Evolutionary conservation across 257 asterid species (phyloP).

Genomic region (Lantana camara): DNA sequence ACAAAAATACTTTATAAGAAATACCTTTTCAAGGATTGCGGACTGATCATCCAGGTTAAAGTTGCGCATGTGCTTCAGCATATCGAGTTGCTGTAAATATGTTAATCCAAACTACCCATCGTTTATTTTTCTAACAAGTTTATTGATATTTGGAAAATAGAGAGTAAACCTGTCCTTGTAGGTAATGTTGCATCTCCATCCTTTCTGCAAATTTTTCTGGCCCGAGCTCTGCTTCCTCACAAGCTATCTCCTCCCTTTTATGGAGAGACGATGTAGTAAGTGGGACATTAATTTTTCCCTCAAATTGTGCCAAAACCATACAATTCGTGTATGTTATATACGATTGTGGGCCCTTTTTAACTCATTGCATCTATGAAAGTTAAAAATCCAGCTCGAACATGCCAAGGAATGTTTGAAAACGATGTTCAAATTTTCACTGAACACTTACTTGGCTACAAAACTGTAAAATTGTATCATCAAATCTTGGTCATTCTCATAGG

Average conservation of each 20-base stretch:
- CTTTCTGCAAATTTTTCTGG: conserved; percentile 66
- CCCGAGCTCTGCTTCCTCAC: conserved; percentile 96
- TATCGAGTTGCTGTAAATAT: conserved; percentile 75
- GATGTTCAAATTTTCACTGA: background rate
- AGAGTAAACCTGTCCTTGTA: conserved; percentile 64
- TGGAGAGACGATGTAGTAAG: conserved; percentile 21
- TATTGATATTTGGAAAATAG: background rate
- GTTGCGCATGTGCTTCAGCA: conserved; percentile 78
- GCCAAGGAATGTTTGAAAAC: too few relatives aligned
- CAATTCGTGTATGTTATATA: background rate
- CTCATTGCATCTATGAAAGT: conserved; percentile 4
- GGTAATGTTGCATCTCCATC: conserved; percentile 50
- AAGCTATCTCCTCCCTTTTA: conserved; percentile 85
- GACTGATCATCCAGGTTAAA: conserved; percentile 78
- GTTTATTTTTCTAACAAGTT: conserved; percentile 5
- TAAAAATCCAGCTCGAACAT: too few relatives aligned
- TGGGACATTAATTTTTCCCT: conserved; percentile 9
- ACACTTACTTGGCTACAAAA: conserved; percentile 77
- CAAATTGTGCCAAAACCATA: background rate
- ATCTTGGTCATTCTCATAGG: conserved; percentile 74
- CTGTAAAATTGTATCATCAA: conserved; percentile 78
- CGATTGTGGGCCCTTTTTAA: background rate
- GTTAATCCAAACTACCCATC: conserved; percentile 4
- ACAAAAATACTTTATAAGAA: background rate
- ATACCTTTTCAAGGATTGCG: conserved; percentile 78